A percentile compares a stretch with the other conserved stretches of the same genome.
These are phyloP conservation scores for Candida sanyaensis DNA, from an alignment of 1,139 yeast genomes.

Conservation along the genomic window DNA sequence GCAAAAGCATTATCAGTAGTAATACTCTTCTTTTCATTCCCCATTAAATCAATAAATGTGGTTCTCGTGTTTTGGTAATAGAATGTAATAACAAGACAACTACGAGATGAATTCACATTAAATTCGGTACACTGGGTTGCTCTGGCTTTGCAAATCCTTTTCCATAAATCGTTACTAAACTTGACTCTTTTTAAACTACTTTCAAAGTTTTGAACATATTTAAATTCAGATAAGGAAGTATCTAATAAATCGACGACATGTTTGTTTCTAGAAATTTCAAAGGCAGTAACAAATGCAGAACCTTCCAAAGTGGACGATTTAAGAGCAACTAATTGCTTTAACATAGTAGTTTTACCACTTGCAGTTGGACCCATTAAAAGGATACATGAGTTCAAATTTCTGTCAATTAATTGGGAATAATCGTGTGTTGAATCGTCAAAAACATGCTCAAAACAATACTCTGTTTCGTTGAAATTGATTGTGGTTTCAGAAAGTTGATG, in stretches of 20 bases:
- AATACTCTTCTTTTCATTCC: slow-evolving; percentile 24
- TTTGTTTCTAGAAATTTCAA: slow-evolving; percentile 31
- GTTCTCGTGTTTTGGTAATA: slow-evolving; percentile 20
- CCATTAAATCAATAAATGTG: slow-evolving; percentile 35
- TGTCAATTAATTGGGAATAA: slow-evolving; percentile 16
- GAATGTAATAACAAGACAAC: slow-evolving; percentile 30
- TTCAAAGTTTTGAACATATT: slow-evolving; percentile 17
- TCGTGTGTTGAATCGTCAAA: slow-evolving; percentile 13
- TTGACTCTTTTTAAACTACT: slow-evolving; percentile 16
- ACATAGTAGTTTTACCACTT: slow-evolving; percentile 35
- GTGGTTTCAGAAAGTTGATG: slow-evolving; percentile 15
- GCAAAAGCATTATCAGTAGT: slow-evolving; percentile 24
- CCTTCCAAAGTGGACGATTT: slow-evolving; percentile 11
- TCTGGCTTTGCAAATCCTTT: slow-evolving; percentile 22
- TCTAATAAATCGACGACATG: slow-evolving; percentile 27
- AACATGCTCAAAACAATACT: slow-evolving; percentile 24
- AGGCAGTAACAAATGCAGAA: slow-evolving; percentile 24
- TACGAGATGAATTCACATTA: slow-evolving; percentile 26
- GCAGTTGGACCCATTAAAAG: slow-evolving; percentile 37
- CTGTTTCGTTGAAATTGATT: slow-evolving; percentile 21
- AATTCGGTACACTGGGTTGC: slow-evolving; percentile 22
- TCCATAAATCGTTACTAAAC: slow-evolving; percentile 11
- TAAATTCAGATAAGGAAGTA: slow-evolving; percentile 4
- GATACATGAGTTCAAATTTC: slow-evolving; percentile 17
- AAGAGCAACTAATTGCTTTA: slow-evolving; percentile 18